Evolutionary conservation across 306 rosid species (phyloP), one percentile per base, ranked within the genome.

Genomic region (Prunus campanulata): DNA sequence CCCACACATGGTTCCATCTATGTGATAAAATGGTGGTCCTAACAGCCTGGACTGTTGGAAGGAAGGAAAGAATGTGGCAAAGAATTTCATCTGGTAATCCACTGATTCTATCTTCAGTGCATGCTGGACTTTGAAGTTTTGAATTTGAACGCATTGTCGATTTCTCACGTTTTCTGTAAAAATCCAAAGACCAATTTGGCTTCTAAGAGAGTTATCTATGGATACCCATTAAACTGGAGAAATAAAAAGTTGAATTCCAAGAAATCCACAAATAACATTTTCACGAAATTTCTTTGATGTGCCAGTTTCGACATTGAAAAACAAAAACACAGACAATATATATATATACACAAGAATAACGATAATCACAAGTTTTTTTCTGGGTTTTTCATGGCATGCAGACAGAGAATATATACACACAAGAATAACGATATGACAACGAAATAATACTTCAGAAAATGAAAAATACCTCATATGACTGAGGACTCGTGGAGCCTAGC

Each of bases 1-100:
- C n/a, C 50, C 64, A 71, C 5, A 71, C 75, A 71, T 32, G 5
- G 19, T 32, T 19, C 75, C 75, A 71, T n/a, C 64, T 52, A 11
- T 20, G 50, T 11, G 50, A 71, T 32, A 71, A 54, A 19, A 71
- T 29, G 20, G 64, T 54, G 29, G 75, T n/a, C 75, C 6, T 71
- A 32, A 54, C 75, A 52, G 20, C 75, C 27, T 71, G 50, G 11
- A 13, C 19, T 14, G 32, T 71, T 11, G 18, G 6, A 12, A 71
- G 15, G 64, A 19, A n/a, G 12, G 64, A 71, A 32, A 71, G 49
- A 54, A 71, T 54, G 75, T 32, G 65, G 50, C 65, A 52, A 32
- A 54, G 50, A 71, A 52, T 13, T 54, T 15, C 49, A 54, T 71
- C 49, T 12, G 65, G 64, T 29, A 71, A 52, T 24, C 30, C 30